phyloP scores from a whole-genome alignment of 108 stramenopile genomes.

The Nitzschia sp. region DNA sequence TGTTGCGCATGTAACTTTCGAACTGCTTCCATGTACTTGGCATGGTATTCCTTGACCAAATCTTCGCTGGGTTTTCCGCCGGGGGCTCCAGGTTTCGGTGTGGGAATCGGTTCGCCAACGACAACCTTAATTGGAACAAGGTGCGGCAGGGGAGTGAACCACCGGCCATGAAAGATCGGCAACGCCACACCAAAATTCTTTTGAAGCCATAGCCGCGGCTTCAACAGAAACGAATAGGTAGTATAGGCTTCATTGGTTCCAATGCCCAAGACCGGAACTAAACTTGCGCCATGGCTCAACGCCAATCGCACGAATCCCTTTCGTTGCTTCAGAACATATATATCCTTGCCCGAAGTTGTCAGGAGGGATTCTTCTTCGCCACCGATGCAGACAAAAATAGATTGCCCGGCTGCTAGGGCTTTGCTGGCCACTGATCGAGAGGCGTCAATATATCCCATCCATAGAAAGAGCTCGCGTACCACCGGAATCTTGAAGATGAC shows the following conservation, averaged over 20 bases:
- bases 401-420: constrained; percentile 36
- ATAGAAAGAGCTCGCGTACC: constrained; percentile 62
- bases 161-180: constrained; percentile 49
- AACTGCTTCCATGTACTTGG: constrained; percentile 49
- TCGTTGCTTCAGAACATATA: constrained; percentile 60
- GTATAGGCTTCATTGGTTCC: constrained; percentile 55
- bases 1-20: constrained; percentile 51
- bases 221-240: constrained; percentile 23
- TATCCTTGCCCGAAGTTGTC: constrained; percentile 44
- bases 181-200: constrained; percentile 55
- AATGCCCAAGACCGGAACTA: constrained; percentile 88
- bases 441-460: constrained; percentile 68
- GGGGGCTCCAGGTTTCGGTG: constrained; percentile 27
- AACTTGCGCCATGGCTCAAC: constrained; percentile 61
- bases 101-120: constrained; percentile 51
- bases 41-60: constrained; percentile 53
- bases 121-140: constrained; percentile 33
- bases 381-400: constrained; percentile 52
- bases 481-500: constrained; percentile 66
- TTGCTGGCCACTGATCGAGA: constrained; percentile 43
- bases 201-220: constrained; percentile 46
- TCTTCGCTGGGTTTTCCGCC: constrained; percentile 44
- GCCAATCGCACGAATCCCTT: constrained; percentile 90
- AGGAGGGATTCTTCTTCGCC: constrained; percentile 60
- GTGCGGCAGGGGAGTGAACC: constrained; percentile 48